Base-by-base conservation (phyloP, 202 grass and related monocot genomes). In the Brachypodium distachyon region DNA sequence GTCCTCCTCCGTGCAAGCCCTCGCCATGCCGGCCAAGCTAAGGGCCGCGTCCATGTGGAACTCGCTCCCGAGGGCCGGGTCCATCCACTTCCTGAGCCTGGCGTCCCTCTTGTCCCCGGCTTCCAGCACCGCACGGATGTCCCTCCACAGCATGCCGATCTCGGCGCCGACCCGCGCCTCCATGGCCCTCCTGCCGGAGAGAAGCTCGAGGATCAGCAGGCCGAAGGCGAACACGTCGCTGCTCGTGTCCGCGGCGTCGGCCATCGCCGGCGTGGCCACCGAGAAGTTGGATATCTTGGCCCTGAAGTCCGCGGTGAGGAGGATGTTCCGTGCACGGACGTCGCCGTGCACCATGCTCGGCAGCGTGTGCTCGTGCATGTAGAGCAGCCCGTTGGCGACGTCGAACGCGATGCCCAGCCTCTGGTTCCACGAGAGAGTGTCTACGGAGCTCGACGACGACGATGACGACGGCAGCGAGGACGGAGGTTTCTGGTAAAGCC, bases 301-400 rank as follows among this genome's bases (percentile, higher is more conserved):
- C 70, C 84, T 83, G 72, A 86, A 78, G 21, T 84, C 86, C 1
- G 80, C 80, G 7, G 84, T 83, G 26, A 92, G 86, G 47, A 92
- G 80, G 39, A 92, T 58, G 72, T 89, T 92, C 51, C 83, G 68
- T 11, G 86, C 72, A 1, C 77, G 83, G 67, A 92, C 67, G 80
- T 80, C 86, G 21, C 86, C 60, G 72, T 89, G 90, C 33, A 86
- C 90, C 70, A 92, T 86, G 77, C 90, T 92, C 38, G 77, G 90
- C 59, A 83, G 87, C 25, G 90, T 93, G 90, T 93, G 90, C 54
- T 93, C 90, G 90, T 89, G 90, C 86, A 93, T 81, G 81, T 93
- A 93, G 2, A 89, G 86, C 12, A 93, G 73, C 12, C 86, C 85
- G 38, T 84, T 89, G 1, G 90, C 90, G 47, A 93, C 67, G 74